phyloP scores from a whole-genome alignment of 2,329 filamentous ascomycete species.

The Penicillium sp. region DNA sequence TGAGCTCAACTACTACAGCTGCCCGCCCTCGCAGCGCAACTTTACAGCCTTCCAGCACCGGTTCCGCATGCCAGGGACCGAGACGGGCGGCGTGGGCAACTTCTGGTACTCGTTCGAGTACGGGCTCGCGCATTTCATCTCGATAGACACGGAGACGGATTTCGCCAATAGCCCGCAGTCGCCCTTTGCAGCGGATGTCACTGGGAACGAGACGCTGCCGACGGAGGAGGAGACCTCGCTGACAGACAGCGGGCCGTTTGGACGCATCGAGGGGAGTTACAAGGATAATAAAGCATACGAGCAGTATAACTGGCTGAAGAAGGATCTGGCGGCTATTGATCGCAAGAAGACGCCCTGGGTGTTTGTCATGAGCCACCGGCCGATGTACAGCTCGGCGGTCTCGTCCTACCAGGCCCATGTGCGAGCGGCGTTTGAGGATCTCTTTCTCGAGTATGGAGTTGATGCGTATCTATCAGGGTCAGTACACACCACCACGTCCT shows the following conservation, averaged over 20 bases:
- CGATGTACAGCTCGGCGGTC: conserved; percentile 54
- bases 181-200: conserved; percentile 51
- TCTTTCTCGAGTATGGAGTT: conserved; percentile 52
- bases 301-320: conserved; percentile 54
- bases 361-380: conserved; percentile 55
- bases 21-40: conserved; percentile 57
- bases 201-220: conserved; percentile 48
- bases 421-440: conserved; percentile 52
- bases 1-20: conserved; percentile 57
- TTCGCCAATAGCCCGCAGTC: conserved; percentile 54
- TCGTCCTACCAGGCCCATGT: conserved; percentile 51
- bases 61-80: conserved; percentile 57
- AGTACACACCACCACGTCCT: conserved; percentile 6
- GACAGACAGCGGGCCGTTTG: conserved; percentile 58
- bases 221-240: conserved; percentile 49
- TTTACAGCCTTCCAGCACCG: conserved; percentile 58
- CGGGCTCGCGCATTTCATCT: conserved; percentile 58
- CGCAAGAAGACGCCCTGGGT: conserved; percentile 57
- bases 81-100: conserved; percentile 56
- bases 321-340: conserved; percentile 52
- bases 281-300: conserved; percentile 50
- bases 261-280: conserved; percentile 46
- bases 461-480: conserved; percentile 52
- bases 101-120: conserved; percentile 63
- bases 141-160: conserved; percentile 56